phyloP scores from a whole-genome alignment of 1,284 basidiomycete species.

The Trichosporon sp. region DNA sequence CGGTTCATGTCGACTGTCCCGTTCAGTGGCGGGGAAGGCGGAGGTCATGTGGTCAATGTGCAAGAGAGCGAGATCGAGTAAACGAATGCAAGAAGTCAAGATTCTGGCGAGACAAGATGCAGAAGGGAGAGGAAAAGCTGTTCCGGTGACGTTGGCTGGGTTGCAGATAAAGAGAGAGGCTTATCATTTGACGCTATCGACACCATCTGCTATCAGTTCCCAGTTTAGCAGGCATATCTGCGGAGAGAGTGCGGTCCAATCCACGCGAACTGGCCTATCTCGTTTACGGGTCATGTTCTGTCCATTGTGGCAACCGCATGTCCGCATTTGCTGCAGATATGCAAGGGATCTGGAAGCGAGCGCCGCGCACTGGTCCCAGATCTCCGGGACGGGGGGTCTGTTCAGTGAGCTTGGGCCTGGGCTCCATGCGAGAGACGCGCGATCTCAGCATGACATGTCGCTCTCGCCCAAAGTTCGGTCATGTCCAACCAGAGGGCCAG shows the following conservation, averaged over 20 bases:
- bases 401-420: not conserved
- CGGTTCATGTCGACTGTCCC: not conserved
- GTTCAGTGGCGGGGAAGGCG: not conserved
- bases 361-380: not conserved
- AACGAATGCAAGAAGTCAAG: not conserved
- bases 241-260: not conserved
- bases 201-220: not conserved
- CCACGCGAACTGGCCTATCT: slow-evolving; percentile 3
- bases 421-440: not conserved
- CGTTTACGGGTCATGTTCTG: not conserved
- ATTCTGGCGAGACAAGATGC: not conserved
- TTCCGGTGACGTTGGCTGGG: not conserved
- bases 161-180: not conserved
- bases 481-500: not conserved
- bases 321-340: slow-evolving; percentile 1
- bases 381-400: slow-evolving; percentile 1
- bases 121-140: not conserved
- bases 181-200: slow-evolving; percentile 6
- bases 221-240: not conserved
- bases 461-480: not conserved
- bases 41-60: slow-evolving; percentile 1
- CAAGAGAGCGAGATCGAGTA: not conserved
- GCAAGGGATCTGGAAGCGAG: not conserved
- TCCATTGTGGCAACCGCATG: not conserved
- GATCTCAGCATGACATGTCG: not conserved